Base-by-base conservation (phyloP, 2,329 filamentous ascomycete species). In the Verticillium alfalfae region DNA sequence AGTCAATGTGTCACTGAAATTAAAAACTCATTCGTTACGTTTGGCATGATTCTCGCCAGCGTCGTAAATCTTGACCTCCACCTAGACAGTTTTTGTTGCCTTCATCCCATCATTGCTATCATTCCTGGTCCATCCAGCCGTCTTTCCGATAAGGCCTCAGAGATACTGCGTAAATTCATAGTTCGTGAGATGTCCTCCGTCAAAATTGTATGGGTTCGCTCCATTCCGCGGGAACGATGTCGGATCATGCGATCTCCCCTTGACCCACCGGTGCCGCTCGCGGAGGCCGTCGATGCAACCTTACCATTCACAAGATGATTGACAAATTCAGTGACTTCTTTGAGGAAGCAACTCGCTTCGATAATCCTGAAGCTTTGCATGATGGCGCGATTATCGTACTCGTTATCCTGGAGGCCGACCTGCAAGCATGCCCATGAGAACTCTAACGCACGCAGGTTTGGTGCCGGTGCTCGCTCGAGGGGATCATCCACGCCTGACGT, bases 281-380 rank as follows among this genome's bases (percentile, higher is more conserved):
- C 56, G 9, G 10, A 34, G 31, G 45, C 16, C 9, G 13, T 39
- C 16, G 39, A 45, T n/a, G 39, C 39, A 45, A 45, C 39, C 7
- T 45, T 45, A 5, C 60, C 60, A 13, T 34, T 58, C 15, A 38
- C 60, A 18, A 61, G 22, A 4, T 57, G 58, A 26, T 64, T 65
- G 1, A 52, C 60, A 7, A 64, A 60, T 26, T 60, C 60, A 22
- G 66, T 64, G 3, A 74, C 55, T 61, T 74, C 71, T 54, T 66
- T 70, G 3, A 74, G 60, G 34, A 78, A 66, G 60, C 73, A 76
- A 36, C 72, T 68, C 13, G 74, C 75, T 1, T 76, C 74, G 55
- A 78, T 70, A 1, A 77, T 69, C 34, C 70, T 69, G 63, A 78
- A 78, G 56, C 76, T 77, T 55, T 72, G 57, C 9, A 77, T 15